Evolutionary conservation across 805 yeast species (phyloP).

Genomic region (Isabelozyma gotoi): DNA sequence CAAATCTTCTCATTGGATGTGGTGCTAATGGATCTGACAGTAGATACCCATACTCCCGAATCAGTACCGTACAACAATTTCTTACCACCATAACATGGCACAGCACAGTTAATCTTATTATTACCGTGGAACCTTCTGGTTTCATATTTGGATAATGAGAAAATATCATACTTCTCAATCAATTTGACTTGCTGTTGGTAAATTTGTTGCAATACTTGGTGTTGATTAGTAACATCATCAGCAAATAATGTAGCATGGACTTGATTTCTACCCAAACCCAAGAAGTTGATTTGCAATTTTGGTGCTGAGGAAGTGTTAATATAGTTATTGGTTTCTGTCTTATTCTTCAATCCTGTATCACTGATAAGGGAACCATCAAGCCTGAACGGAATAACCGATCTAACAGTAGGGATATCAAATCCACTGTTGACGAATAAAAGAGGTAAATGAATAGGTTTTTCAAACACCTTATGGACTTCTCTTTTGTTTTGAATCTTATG

Average conservation of each 20-base stretch:
- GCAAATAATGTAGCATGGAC: conserved; percentile 55
- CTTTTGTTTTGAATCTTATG: conserved; percentile 84
- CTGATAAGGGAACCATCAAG: conserved; percentile 36
- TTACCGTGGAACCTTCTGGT: conserved; percentile 71
- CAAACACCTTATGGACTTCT: conserved; percentile 88
- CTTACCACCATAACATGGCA: conserved; percentile 92
- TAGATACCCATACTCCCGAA: conserved; percentile 83
- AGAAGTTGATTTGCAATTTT: conserved; percentile 50
- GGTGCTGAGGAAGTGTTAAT: conserved; percentile 25
- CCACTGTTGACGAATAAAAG: conserved; percentile 70
- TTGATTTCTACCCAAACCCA: conserved; percentile 54
- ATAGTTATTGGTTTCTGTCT: conserved; percentile 23
- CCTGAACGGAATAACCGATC: conserved; percentile 37
- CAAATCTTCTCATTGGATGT: conserved; percentile 51
- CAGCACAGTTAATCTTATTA: conserved; percentile 85
- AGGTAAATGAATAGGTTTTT: conserved; percentile 83
- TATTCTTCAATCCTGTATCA: conserved; percentile 30
- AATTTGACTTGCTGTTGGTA: conserved; percentile 76
- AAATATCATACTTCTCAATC: conserved; percentile 72
- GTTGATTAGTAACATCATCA: conserved; percentile 61
- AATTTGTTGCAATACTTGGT: conserved; percentile 76
- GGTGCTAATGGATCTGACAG: conserved; percentile 56
- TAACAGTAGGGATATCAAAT: conserved; percentile 71
- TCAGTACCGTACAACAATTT: conserved; percentile 89
- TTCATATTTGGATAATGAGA: conserved; percentile 71